Percentiles rank a stretch among this genome's conserved stretches.
Evolutionary conservation across 2,329 filamentous ascomycete genomes (phyloP).

Genomic region (Fusarium sp.): DNA sequence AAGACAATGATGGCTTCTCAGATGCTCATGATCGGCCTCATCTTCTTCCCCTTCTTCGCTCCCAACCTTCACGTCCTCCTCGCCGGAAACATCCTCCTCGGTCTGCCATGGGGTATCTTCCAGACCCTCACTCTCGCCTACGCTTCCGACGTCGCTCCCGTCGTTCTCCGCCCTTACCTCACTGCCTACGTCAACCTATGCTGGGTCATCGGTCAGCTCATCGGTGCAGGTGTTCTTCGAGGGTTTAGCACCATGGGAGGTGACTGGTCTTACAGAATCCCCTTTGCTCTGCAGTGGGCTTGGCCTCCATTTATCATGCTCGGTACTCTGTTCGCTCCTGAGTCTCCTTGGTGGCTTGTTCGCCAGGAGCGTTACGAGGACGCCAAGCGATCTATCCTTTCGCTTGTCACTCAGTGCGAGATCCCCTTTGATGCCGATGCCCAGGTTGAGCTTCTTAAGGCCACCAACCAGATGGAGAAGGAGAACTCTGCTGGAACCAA

Average conservation of each 20-base stretch:
- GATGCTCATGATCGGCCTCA: slow-evolving; percentile 54
- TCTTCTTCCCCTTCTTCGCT: slow-evolving; percentile 62
- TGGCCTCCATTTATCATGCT: slow-evolving; percentile 58
- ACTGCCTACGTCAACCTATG: slow-evolving; percentile 61
- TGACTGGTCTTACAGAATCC: slow-evolving; percentile 60
- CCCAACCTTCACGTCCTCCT: slow-evolving; percentile 54
- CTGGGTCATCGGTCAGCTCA: slow-evolving; percentile 61
- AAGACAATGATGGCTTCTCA: slow-evolving; percentile 52
- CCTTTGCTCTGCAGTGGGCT: slow-evolving; percentile 61
- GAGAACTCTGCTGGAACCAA: slow-evolving; percentile 27
- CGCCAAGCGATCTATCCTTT: slow-evolving; percentile 49
- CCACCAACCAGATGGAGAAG: slow-evolving; percentile 21
- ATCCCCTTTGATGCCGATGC: slow-evolving; percentile 39
- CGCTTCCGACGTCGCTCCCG: slow-evolving; percentile 58
- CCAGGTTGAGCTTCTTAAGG: slow-evolving; percentile 61
- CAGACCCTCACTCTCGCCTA: slow-evolving; percentile 61
- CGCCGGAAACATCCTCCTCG: slow-evolving; percentile 58
- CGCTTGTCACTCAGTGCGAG: slow-evolving; percentile 5
- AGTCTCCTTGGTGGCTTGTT: slow-evolving; percentile 62
- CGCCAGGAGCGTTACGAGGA: slow-evolving; percentile 54
- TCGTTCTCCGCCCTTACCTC: slow-evolving; percentile 59
- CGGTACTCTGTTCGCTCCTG: slow-evolving; percentile 59
- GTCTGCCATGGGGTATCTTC: slow-evolving; percentile 60
- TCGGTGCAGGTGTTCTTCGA: slow-evolving; percentile 55
- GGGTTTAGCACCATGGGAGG: slow-evolving; percentile 52